Evolutionary conservation across 2,329 filamentous ascomycete species (phyloP).

Genomic region (Clonostachys rhizophaga): DNA sequence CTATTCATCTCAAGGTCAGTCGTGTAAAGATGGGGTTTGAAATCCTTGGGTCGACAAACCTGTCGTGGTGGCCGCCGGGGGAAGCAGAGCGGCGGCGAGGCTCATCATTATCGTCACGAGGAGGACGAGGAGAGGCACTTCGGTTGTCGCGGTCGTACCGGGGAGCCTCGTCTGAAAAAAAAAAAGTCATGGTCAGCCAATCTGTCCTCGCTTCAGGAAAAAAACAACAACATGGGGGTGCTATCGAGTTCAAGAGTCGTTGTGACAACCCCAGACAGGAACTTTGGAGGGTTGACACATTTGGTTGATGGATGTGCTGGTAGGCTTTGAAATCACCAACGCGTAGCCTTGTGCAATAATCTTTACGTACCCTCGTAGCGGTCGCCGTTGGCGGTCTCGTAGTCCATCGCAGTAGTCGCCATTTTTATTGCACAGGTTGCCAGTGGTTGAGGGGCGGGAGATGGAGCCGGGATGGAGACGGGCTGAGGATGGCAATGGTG

Average conservation of each 20-base stretch:
- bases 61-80: constrained; percentile 36
- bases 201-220: too few species aligned
- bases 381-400: constrained; percentile 63
- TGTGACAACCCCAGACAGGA: too few species aligned
- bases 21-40: neutral
- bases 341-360: neutral
- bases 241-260: too few species aligned
- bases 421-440: constrained; percentile 22
- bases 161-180: constrained; percentile 50
- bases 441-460: too few species aligned
- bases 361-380: constrained; percentile 56
- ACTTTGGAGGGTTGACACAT: too few species aligned
- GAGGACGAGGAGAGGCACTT: constrained; percentile 59
- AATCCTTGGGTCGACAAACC: constrained; percentile 9
- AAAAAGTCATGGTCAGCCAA: too few species aligned
- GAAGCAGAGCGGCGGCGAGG: constrained; percentile 59
- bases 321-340: too few species aligned
- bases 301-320: too few species aligned
- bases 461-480: too few species aligned
- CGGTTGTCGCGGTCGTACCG: constrained; percentile 64
- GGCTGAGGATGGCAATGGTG: too few species aligned
- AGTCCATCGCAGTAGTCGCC: constrained; percentile 66
- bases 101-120: constrained; percentile 56
- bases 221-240: too few species aligned
- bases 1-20: constrained; percentile 20